These are phyloP conservation scores for Hemerocallis citrina DNA, from an alignment of 106 monocot genomes.

Conservation along the genomic window DNA sequence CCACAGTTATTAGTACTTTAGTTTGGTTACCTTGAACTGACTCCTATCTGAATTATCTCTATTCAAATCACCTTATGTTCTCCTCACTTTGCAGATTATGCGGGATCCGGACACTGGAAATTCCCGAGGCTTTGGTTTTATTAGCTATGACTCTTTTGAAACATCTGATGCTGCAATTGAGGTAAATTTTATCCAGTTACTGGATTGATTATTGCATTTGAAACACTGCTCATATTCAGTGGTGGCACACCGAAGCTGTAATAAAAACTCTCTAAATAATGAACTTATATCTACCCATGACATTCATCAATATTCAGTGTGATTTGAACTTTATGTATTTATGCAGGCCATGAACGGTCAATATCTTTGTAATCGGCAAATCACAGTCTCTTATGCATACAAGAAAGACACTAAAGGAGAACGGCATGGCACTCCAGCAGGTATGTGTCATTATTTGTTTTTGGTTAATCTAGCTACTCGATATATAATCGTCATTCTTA, in stretches of 20 bases:
- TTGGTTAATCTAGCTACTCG: not conserved
- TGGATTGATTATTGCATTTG: not conserved
- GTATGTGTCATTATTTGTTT: constrained; percentile 20
- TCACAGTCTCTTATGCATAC: constrained; percentile 92
- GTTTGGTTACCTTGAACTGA: not conserved
- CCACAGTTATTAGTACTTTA: not conserved
- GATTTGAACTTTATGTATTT: constrained; percentile 4
- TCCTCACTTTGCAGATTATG: constrained; percentile 60
- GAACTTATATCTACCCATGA: not conserved
- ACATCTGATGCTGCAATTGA: constrained; percentile 92
- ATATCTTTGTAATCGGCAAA: constrained; percentile 87
- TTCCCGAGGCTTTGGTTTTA: constrained; percentile 92
- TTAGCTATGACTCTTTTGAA: constrained; percentile 97
- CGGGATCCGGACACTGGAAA: constrained; percentile 94
- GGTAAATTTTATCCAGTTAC: constrained; percentile 23
- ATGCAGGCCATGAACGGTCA: constrained; percentile 91
- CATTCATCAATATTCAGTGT: not conserved
- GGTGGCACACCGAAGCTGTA: not conserved
- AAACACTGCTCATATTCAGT: not conserved
- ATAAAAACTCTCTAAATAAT: not conserved
- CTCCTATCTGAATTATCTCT: not conserved
- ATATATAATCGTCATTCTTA: too few species aligned
- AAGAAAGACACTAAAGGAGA: constrained; percentile 99
- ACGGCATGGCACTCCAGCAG: constrained; percentile 95
- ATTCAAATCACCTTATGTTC: not conserved